Percentiles rank a stretch among this genome's conserved stretches.
Evolutionary conservation across 805 yeast genomes (phyloP).

Genomic region (Zygotorulaspora danielsina): DNA sequence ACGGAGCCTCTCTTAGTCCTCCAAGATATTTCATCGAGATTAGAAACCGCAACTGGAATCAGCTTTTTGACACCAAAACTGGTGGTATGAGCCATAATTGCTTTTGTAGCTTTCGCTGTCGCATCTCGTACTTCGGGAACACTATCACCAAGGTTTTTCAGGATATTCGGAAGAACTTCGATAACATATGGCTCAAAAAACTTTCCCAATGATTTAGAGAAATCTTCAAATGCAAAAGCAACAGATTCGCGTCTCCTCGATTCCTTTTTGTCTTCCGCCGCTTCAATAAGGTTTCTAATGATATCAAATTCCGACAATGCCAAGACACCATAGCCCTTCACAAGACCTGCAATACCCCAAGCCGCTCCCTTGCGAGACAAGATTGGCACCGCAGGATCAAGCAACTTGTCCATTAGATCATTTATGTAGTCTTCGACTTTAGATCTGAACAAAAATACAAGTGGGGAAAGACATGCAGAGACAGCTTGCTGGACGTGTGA

Average conservation of each 20-base stretch:
- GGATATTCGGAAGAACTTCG: conserved; percentile 76
- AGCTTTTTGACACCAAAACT: conserved; percentile 86
- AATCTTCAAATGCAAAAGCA: conserved; percentile 76
- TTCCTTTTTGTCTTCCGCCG: conserved; percentile 82
- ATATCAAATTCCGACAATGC: conserved; percentile 73
- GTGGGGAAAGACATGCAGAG: conserved; percentile 79
- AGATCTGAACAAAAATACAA: conserved; percentile 55
- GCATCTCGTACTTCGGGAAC: conserved; percentile 84
- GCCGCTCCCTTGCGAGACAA: conserved; percentile 88
- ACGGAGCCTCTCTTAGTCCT: conserved; percentile 96
- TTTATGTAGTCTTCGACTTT: conserved; percentile 54
- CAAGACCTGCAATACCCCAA: conserved; percentile 91
- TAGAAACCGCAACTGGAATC: conserved; percentile 84
- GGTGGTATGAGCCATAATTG: conserved; percentile 86
- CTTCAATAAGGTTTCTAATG: conserved; percentile 68
- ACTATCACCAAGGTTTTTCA: conserved; percentile 80
- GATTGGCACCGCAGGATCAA: conserved; percentile 39
- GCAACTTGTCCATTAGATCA: conserved; percentile 53
- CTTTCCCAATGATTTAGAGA: conserved; percentile 70
- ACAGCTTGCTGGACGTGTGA: conserved; percentile 88
- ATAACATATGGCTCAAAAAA: conserved; percentile 92
- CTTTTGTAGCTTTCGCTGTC: conserved; percentile 79
- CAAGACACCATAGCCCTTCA: conserved; percentile 82
- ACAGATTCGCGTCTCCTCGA: conserved; percentile 79
- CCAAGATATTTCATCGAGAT: conserved; percentile 89